Conservation (phyloP, 2,329 filamentous ascomycete species). For the Phialophora macrospora region DNA sequence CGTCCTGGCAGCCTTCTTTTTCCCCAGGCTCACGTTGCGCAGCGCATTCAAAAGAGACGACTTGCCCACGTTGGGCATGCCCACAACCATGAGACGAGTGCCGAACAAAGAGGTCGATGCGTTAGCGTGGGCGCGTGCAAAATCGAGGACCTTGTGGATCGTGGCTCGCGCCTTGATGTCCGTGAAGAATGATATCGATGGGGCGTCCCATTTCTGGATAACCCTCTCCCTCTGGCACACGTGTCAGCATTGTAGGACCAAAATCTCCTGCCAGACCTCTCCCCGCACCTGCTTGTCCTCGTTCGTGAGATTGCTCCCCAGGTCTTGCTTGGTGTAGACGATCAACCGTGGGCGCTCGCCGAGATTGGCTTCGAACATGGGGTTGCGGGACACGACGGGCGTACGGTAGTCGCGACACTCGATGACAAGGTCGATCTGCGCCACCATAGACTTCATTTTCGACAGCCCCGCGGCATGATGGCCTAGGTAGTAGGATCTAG, state of each 20-base stretch:
- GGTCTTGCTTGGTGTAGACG: conserved; percentile 88
- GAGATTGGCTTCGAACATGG: conserved; percentile 79
- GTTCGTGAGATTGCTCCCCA: conserved; percentile 59
- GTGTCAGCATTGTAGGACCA: conserved; percentile 8
- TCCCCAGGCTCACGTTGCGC: conserved; percentile 69
- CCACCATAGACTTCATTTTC: conserved; percentile 81
- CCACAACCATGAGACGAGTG: conserved; percentile 84
- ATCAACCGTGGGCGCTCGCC: conserved; percentile 75
- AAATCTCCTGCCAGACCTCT: not conserved
- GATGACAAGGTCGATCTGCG: conserved; percentile 82
- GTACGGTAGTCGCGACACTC: conserved; percentile 95
- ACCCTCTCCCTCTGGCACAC: conserved; percentile 54
- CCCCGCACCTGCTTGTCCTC: conserved; percentile 41
- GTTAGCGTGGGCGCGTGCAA: conserved; percentile 58
- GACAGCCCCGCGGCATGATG: conserved; percentile 83
- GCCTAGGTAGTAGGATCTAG: conserved; percentile 90
- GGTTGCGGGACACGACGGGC: conserved; percentile 87
- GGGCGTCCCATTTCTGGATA: conserved; percentile 60
- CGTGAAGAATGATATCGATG: conserved; percentile 59
- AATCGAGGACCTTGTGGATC: conserved; percentile 54
- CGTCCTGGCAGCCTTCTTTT: conserved; percentile 75
- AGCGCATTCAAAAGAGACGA: conserved; percentile 90
- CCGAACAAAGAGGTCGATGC: conserved; percentile 68
- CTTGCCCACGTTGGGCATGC: conserved; percentile 98
- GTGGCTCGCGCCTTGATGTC: conserved; percentile 55